Conservation (phyloP, 139 green algal species). For the Haematococcus sp. region DNA sequence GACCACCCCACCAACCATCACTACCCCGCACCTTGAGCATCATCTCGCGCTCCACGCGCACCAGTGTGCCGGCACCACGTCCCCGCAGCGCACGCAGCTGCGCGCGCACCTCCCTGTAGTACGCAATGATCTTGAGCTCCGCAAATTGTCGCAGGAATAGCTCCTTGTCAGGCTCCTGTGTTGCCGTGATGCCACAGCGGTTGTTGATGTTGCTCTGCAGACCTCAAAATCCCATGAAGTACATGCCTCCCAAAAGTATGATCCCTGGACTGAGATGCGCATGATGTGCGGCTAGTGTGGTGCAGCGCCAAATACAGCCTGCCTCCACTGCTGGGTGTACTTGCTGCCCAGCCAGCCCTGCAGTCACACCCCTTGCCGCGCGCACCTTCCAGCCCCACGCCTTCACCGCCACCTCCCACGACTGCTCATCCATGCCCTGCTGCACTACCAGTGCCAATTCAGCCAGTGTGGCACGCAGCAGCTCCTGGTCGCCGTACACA, state of each 20-base stretch:
- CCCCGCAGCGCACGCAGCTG: conserved; percentile 39
- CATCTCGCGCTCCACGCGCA: conserved; percentile 52
- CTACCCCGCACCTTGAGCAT: conserved; percentile 51
- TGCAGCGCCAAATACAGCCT: background rate
- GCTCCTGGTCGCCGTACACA: conserved; percentile 27
- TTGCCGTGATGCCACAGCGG: background rate
- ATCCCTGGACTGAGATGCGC: background rate
- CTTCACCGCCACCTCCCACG: conserved; percentile 18
- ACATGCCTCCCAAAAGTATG: background rate
- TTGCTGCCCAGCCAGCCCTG: background rate
- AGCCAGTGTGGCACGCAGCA: conserved; percentile 27
- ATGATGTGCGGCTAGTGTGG: background rate
- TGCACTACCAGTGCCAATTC: conserved; percentile 22
- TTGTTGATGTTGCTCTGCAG: background rate
- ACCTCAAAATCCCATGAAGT: background rate
- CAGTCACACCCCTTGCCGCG: background rate
- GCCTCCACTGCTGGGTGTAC: background rate
- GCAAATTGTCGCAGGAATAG: conserved; percentile 40
- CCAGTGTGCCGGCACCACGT: conserved; percentile 33
- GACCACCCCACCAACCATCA: too few species aligned
- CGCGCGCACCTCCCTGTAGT: conserved; percentile 45
- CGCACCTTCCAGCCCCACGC: conserved; percentile 30
- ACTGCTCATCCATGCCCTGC: background rate
- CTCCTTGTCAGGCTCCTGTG: conserved; percentile 24
- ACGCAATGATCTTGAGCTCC: conserved; percentile 40